A percentile compares a stretch with the other conserved stretches of the same genome.
These are phyloP conservation scores for Suillus cothurnatus DNA, from an alignment of 768 basidiomycete genomes.

Conservation along the genomic window DNA sequence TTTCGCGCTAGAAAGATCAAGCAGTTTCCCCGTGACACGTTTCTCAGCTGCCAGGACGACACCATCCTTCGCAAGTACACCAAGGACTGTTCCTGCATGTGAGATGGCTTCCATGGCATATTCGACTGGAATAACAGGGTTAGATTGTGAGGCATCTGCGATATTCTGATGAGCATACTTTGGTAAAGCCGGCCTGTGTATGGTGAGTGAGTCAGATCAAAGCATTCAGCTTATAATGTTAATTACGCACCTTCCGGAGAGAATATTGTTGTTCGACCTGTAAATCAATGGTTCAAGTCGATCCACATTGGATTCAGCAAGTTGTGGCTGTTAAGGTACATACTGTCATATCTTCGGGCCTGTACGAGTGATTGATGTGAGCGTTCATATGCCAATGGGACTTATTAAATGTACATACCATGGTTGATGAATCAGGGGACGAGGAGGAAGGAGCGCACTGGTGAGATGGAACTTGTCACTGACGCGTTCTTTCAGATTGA, in stretches of 20 bases:
- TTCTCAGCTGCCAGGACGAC: slow-evolving; percentile 94
- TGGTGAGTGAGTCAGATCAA: slow-evolving; percentile 13
- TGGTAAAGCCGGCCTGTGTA: slow-evolving; percentile 89
- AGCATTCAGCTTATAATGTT: slow-evolving; percentile 8
- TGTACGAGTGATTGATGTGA: slow-evolving; percentile 9
- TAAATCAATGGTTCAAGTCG: slow-evolving; percentile 29
- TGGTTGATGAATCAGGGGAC: slow-evolving; percentile 33
- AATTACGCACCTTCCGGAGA: slow-evolving; percentile 84
- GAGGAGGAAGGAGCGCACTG: slow-evolving; percentile 11
- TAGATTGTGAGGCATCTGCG: slow-evolving; percentile 2
- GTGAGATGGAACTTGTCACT: slow-evolving; percentile 12
- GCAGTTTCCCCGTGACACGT: slow-evolving; percentile 96
- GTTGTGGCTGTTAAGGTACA: slow-evolving; percentile 33
- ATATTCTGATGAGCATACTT: slow-evolving; percentile 53
- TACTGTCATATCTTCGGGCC: slow-evolving; percentile 97
- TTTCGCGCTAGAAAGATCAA: slow-evolving; percentile 86
- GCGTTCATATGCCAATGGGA: not conserved
- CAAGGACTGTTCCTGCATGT: slow-evolving; percentile 92
- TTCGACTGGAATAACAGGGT: slow-evolving; percentile 65
- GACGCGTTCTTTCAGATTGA: slow-evolving; percentile 26
- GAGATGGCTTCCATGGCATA: slow-evolving; percentile 99
- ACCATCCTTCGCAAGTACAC: slow-evolving; percentile 87
- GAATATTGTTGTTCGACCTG: slow-evolving; percentile 97
- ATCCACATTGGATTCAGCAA: slow-evolving; percentile 11
- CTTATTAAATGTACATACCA: slow-evolving; percentile 41